Evolutionary conservation across 2,329 filamentous ascomycete genomes (phyloP).

Genomic region (Clarireedia sp.): DNA sequence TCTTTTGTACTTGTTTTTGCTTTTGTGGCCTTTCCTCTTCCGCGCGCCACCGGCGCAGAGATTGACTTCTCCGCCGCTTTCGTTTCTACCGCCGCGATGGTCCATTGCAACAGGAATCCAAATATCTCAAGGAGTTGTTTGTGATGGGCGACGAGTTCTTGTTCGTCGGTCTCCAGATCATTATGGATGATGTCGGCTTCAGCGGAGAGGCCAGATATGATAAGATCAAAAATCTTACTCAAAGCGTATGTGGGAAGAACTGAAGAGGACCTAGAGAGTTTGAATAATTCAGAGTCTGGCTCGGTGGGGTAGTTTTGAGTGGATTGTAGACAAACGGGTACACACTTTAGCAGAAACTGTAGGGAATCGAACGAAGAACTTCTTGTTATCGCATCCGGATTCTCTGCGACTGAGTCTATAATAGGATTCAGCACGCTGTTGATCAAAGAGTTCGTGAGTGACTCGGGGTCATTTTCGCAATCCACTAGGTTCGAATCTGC

Average conservation of each 20-base stretch:
- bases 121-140: constrained; percentile 91
- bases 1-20: constrained; percentile 59
- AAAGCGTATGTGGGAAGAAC: constrained; percentile 73
- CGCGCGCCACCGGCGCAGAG: constrained; percentile 59
- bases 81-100: constrained; percentile 85
- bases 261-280: constrained; percentile 67
- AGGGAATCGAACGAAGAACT: constrained; percentile 80
- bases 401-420: constrained; percentile 85
- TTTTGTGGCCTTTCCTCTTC: constrained; percentile 66
- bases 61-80: constrained; percentile 87
- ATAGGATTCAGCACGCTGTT: constrained; percentile 86
- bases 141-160: constrained; percentile 77
- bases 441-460: constrained; percentile 63
- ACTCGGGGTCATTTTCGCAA: constrained; percentile 86
- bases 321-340: constrained; percentile 43
- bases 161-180: constrained; percentile 85
- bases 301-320: constrained; percentile 31
- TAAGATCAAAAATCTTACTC: constrained; percentile 86
- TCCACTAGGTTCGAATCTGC: constrained; percentile 77
- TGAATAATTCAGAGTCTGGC: constrained; percentile 55
- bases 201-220: constrained; percentile 76
- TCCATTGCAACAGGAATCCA: constrained; percentile 91
- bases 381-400: constrained; percentile 77
- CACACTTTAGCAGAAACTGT: constrained; percentile 95
- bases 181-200: constrained; percentile 80